Conservation (phyloP, 805 yeast genomes). For the Kodamaea fukazawae region DNA sequence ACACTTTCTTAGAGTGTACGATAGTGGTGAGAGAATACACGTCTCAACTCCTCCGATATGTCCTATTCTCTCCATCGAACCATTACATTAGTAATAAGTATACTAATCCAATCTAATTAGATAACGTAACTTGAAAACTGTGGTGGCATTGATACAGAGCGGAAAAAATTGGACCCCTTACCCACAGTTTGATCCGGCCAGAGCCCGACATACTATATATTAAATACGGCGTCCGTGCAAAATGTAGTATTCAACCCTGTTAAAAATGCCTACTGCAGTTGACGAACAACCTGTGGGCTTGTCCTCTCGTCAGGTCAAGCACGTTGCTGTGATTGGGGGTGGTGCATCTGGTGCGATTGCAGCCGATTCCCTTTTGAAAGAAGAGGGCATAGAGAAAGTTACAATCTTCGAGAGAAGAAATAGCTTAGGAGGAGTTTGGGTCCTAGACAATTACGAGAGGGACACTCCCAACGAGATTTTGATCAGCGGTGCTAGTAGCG, state of each 20-base stretch:
- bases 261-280: constrained; percentile 4
- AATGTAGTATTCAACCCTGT: neutral
- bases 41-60: too few species aligned
- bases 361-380: constrained; percentile 37
- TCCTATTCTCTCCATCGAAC: too few species aligned
- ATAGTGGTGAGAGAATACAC: too few species aligned
- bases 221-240: neutral
- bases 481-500: constrained; percentile 20
- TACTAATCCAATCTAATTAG: too few species aligned
- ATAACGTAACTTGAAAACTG: constrained; percentile 1
- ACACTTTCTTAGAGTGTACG: too few species aligned
- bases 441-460: constrained; percentile 22
- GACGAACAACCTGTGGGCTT: constrained; percentile 6
- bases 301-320: constrained; percentile 16
- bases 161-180: constrained; percentile 2
- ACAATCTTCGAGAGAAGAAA: constrained; percentile 41
- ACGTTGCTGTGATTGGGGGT: constrained; percentile 48
- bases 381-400: constrained; percentile 29
- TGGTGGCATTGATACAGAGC: constrained; percentile 8
- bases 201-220: neutral
- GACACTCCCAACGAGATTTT: constrained; percentile 20
- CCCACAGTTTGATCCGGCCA: neutral
- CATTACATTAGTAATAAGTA: too few species aligned
- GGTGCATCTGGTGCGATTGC: constrained; percentile 50
- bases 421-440: constrained; percentile 46